Conservation (phyloP, 2,329 filamentous ascomycete genomes). For the Clonostachys rosea region DNA sequence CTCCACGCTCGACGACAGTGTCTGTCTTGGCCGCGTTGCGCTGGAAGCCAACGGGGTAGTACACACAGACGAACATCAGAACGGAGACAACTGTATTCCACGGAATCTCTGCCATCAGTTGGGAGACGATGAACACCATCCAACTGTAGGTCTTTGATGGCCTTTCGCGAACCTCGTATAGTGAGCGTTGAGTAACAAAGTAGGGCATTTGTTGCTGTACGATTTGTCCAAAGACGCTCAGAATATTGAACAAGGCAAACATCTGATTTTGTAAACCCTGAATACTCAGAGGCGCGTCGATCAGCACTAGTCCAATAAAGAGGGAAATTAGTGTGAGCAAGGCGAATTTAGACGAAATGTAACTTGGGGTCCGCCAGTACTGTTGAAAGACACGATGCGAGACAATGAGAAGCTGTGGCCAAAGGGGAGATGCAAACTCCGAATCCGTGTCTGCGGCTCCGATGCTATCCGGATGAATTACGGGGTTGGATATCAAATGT, state of each 20-base stretch:
- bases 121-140: conserved; percentile 59
- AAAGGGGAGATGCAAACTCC: conserved; percentile 15
- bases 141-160: conserved; percentile 66
- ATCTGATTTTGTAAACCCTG: conserved; percentile 68
- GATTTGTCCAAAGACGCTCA: conserved; percentile 64
- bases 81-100: conserved; percentile 28
- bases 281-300: conserved; percentile 51
- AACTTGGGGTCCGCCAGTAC: conserved; percentile 43
- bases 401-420: conserved; percentile 23
- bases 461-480: conserved; percentile 33
- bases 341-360: conserved; percentile 53
- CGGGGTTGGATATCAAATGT: conserved; percentile 21
- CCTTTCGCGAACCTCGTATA: conserved; percentile 67
- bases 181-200: conserved; percentile 62
- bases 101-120: conserved; percentile 7
- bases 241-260: conserved; percentile 68
- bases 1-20: conserved; percentile 40
- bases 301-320: conserved; percentile 68
- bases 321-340: conserved; percentile 22
- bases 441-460: conserved; percentile 42
- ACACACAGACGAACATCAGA: conserved; percentile 61
- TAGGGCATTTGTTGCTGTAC: conserved; percentile 66
- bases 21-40: conserved; percentile 49
- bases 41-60: conserved; percentile 64
- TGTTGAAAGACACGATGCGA: conserved; percentile 26